These are phyloP conservation scores for Phaeodactylum tricornutum DNA, from an alignment of 108 stramenopile species.

Conservation along the genomic window DNA sequence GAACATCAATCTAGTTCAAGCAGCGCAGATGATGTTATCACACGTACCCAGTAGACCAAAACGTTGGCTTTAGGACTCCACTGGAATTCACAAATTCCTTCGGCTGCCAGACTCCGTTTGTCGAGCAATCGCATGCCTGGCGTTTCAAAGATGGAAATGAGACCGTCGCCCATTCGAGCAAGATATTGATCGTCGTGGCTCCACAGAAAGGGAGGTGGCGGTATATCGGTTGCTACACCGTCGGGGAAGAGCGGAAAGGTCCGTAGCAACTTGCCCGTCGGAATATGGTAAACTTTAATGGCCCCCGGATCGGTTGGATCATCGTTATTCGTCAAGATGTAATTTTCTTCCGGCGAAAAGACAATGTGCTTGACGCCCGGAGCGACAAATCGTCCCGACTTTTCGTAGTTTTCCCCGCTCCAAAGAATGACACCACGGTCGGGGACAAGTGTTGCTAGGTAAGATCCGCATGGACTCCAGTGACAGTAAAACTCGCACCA, in stretches of 20 bases:
- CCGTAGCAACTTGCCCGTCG: conserved; percentile 69
- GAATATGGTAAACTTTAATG: conserved; percentile 86
- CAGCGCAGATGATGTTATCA: neutral
- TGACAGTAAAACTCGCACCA: conserved; percentile 93
- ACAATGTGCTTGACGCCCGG: conserved; percentile 73
- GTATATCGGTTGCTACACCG: conserved; percentile 13
- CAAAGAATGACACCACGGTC: conserved; percentile 89
- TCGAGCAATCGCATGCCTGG: conserved; percentile 88
- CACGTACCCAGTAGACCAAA: conserved; percentile 87
- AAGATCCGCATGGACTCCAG: conserved; percentile 91
- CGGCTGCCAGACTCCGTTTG: conserved; percentile 78
- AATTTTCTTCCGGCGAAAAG: conserved; percentile 82
- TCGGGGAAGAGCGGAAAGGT: conserved; percentile 74
- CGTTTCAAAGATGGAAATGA: conserved; percentile 88
- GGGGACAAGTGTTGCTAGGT: conserved; percentile 89
- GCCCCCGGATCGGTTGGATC: conserved; percentile 58
- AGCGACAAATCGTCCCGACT: conserved; percentile 81
- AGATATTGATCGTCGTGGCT: conserved; percentile 88
- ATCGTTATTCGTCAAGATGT: conserved; percentile 86
- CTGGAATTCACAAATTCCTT: conserved; percentile 90
- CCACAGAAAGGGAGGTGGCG: conserved; percentile 91
- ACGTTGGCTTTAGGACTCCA: conserved; percentile 89
- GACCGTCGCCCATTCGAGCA: conserved; percentile 85
- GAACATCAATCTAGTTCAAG: neutral
- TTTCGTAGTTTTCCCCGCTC: conserved; percentile 86